These are phyloP conservation scores for Globisporangium sylvaticum DNA, from an alignment of 352 stramenopile species.

Conservation along the genomic window DNA sequence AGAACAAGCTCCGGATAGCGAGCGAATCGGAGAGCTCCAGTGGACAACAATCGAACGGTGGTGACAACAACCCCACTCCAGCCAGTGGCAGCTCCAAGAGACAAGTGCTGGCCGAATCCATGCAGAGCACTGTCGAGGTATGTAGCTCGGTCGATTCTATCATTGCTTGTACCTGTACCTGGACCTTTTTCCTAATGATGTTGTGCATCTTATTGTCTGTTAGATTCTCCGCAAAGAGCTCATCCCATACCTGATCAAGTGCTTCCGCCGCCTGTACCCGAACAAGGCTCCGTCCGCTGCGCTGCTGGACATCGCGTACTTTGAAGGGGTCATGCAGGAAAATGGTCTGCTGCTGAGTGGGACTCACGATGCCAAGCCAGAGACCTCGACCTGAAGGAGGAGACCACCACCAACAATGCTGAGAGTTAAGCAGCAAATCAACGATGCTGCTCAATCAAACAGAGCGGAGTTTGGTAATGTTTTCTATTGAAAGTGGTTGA, in stretches of 20 bases:
- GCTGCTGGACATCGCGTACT: constrained; percentile 19
- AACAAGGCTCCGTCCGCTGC: constrained; percentile 18
- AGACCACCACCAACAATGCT: neutral
- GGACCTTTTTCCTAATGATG: neutral
- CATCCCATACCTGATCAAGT: constrained; percentile 65
- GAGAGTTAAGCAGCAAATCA: neutral
- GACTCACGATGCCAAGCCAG: neutral
- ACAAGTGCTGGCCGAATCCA: constrained; percentile 27
- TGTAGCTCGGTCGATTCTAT: neutral
- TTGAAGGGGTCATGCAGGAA: constrained; percentile 48
- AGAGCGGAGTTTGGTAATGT: too few species aligned
- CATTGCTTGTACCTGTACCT: neutral
- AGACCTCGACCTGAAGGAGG: neutral
- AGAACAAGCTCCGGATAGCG: constrained; percentile 44
- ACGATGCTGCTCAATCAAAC: neutral
- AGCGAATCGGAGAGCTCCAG: neutral
- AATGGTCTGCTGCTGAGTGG: constrained; percentile 28
- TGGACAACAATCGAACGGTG: constrained; percentile 5
- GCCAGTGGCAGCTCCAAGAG: constrained; percentile 8
- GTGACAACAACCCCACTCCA: constrained; percentile 6
- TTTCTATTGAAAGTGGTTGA: neutral
- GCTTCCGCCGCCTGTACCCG: constrained; percentile 69
- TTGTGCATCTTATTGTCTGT: neutral
- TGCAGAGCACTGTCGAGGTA: constrained; percentile 62
- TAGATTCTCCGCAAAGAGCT: constrained; percentile 57